Evolutionary conservation across 257 asterid species (phyloP).

Genomic region (Misopates orontium): DNA sequence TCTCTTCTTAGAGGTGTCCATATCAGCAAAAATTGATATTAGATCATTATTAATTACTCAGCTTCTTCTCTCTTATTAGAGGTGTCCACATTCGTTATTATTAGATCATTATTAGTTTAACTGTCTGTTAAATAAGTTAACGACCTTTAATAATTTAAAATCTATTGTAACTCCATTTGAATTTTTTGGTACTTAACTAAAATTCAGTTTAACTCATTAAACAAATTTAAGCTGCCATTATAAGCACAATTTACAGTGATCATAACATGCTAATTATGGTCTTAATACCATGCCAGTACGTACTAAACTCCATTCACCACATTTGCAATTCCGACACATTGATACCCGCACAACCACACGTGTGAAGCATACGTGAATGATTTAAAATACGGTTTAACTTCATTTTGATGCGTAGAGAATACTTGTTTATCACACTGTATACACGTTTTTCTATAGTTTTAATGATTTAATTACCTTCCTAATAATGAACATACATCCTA

Average conservation of each 20-base stretch:
- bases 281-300: no score
- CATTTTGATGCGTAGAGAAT: neutral
- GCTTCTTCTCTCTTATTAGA: no score
- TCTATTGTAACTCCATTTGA: no score
- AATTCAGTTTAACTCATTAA: no score
- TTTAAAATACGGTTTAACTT: neutral
- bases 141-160: no score
- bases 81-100: no score
- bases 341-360: slow-evolving; percentile 27
- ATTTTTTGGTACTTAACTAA: no score
- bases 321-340: neutral
- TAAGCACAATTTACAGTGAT: neutral
- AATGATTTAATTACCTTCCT: neutral
- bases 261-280: neutral
- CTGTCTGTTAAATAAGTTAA: no score
- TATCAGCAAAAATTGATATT: no score
- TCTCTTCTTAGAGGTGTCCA: no score
- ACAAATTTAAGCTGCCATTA: neutral
- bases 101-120: no score
- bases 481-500: neutral
- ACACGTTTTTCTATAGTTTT: slow-evolving; percentile 8
- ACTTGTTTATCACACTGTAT: slow-evolving; percentile 5
- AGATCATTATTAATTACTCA: no score
- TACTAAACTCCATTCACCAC: neutral
- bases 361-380: slow-evolving; percentile 26